phyloP scores from a whole-genome alignment of 495 filamentous ascomycete genomes.

The Apodospora peruviana region DNA sequence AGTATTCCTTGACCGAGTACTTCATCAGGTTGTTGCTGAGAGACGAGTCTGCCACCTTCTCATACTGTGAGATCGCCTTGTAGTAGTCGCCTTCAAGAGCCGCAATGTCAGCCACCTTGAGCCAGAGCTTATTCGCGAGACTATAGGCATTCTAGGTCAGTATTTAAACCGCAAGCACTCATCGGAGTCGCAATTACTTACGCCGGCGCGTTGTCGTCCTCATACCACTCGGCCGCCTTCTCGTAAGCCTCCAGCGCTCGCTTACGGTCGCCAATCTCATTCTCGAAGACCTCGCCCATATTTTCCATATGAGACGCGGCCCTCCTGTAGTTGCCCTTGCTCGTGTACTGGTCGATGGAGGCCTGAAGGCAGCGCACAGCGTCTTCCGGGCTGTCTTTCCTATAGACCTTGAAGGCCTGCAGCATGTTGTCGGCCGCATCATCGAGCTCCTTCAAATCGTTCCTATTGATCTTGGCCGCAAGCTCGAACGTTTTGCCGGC shows the following conservation, averaged over 20 bases:
- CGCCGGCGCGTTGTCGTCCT: slow-evolving; percentile 80
- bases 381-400: slow-evolving; percentile 71
- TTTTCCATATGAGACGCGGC: slow-evolving; percentile 85
- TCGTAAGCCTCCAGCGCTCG: slow-evolving; percentile 74
- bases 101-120: slow-evolving; percentile 83
- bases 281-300: slow-evolving; percentile 75
- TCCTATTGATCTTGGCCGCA: slow-evolving; percentile 67
- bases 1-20: slow-evolving; percentile 88
- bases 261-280: slow-evolving; percentile 69
- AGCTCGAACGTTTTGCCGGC: slow-evolving; percentile 75
- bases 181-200: slow-evolving; percentile 37
- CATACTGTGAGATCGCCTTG: slow-evolving; percentile 73
- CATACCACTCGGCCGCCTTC: slow-evolving; percentile 79
- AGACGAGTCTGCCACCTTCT: slow-evolving; percentile 66
- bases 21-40: slow-evolving; percentile 80
- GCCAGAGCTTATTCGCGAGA: slow-evolving; percentile 81
- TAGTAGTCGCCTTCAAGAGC: slow-evolving; percentile 76
- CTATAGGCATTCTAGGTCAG: slow-evolving; percentile 28
- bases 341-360: slow-evolving; percentile 73
- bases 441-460: slow-evolving; percentile 78
- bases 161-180: slow-evolving; percentile 10
- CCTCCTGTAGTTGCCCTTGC: slow-evolving; percentile 79
- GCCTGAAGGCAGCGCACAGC: slow-evolving; percentile 67
- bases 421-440: slow-evolving; percentile 74
- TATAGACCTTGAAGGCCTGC: slow-evolving; percentile 78